Evolutionary conservation across 768 basidiomycete species (phyloP), one percentile per base, ranked within the genome.

Genomic region (Tylopilus sp.): DNA sequence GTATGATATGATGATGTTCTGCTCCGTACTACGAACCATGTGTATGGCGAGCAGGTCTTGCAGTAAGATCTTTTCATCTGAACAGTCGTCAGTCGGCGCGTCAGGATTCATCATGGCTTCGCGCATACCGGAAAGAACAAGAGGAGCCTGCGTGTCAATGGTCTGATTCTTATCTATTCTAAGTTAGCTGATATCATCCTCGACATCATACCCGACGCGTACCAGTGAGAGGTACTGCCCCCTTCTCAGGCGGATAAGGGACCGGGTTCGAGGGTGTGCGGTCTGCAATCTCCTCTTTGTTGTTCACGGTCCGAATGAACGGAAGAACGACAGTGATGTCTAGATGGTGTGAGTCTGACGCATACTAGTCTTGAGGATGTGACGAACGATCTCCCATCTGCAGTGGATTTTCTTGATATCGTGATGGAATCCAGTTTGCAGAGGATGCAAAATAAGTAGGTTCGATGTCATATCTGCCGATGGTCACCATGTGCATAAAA

Each of bases 371-470:
- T n/a, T 18, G 22, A 10, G 3, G 7, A 33, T 44, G 41, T 42
- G 33, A 64, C 75, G 50, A 45, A 76, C 75, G 75, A 49, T 76
- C 75, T 42, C 69, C 71, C 3, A 47, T 59, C 3, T 39, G 41
- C 1, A 52, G 52, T 12, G 61, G 53, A 26, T 68, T 55, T 50
- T 75, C 75, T 52, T 75, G 73, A 48, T 72, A 76, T 30, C 74
- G 70, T 0, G 73, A 71, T 2, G 75, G 73, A 41, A 74, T 75
- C 66, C 71, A 69, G 48, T 74, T 73, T n/a, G 72, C 49, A 0
- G 75, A 75, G 0, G 72, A 75, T 13, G 73, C 70, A 46, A 73
- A 76, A 58, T 73, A 76, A 56, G 75, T 74, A 0, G 75, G 73
- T 50, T 76, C 73, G 23, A 75, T 68, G 46, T 71, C 58, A 44